phyloP scores from a whole-genome alignment of 2,329 filamentous ascomycete species.

The Aphanoascus verrucosus region DNA sequence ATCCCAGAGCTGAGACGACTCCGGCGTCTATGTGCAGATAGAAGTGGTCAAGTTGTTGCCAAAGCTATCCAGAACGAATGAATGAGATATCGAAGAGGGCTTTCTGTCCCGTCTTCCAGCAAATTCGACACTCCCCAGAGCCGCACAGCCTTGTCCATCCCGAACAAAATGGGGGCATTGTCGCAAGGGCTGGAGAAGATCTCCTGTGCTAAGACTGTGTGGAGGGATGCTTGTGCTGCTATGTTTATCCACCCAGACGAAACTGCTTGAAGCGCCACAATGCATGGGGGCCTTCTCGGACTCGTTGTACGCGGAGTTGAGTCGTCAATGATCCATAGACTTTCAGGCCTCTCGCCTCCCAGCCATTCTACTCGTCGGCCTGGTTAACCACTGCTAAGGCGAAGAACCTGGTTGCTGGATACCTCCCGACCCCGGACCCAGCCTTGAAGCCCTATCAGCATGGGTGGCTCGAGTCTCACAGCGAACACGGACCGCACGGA shows the following conservation, averaged over 20 bases:
- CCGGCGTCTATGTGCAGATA: not conserved
- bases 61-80: no score
- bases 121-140: not conserved
- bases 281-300: not conserved
- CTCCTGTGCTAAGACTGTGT: not conserved
- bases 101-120: not conserved
- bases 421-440: conserved; percentile 5
- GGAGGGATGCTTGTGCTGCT: conserved; percentile 2
- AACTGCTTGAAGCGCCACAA: not conserved
- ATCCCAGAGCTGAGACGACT: not conserved
- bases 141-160: conserved; percentile 10
- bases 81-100: not conserved
- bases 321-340: not conserved
- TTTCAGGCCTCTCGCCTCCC: not conserved
- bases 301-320: not conserved
- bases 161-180: not conserved
- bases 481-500: no score
- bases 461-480: not conserved
- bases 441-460: not conserved
- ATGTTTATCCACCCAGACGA: not conserved
- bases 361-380: conserved; percentile 1
- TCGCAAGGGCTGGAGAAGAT: not conserved
- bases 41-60: not conserved
- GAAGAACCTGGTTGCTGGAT: conserved; percentile 4
- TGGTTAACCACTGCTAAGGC: not conserved